A percentile compares a stretch with the other conserved stretches of the same genome.
Conservation (phyloP, 768 basidiomycete genomes). For the Lepiota brunneoincarnata region DNA sequence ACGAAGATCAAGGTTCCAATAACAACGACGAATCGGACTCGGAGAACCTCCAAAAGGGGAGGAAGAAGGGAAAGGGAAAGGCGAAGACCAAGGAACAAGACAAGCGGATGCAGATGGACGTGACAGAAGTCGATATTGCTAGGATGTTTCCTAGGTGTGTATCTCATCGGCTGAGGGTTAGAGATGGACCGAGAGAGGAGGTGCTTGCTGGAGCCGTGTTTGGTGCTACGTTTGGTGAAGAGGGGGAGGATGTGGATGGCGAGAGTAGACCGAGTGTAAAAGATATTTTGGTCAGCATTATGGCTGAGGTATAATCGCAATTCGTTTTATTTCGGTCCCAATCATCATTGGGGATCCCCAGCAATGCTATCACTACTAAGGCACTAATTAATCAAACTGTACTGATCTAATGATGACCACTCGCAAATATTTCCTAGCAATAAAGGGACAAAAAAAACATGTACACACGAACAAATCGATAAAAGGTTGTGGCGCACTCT, state of each 20-base stretch:
- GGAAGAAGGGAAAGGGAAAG: constrained; percentile 12
- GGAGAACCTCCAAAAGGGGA: constrained; percentile 1
- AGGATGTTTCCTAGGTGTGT: constrained; percentile 71
- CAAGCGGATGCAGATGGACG: constrained; percentile 38
- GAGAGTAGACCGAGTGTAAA: constrained; percentile 48
- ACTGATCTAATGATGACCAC: no score
- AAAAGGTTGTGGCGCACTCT: no score
- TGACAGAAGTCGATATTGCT: constrained; percentile 74
- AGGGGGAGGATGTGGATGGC: constrained; percentile 9
- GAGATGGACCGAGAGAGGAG: constrained; percentile 70
- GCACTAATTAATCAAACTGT: no score
- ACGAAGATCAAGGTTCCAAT: no score
- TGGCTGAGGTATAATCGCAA: constrained; percentile 44
- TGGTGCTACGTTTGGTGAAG: constrained; percentile 46
- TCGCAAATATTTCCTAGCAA: no score
- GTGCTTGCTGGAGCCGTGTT: constrained; percentile 61
- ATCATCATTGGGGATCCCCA: background rate
- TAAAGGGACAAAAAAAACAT: no score
- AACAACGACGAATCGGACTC: background rate
- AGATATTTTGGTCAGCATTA: constrained; percentile 58
- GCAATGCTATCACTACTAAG: no score
- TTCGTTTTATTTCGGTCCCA: background rate
- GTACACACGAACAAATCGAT: no score
- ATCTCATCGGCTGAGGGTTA: constrained; percentile 70
- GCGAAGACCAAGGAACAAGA: background rate